Conservation (phyloP, 805 yeast species). For the Suhomyces faveliae region DNA sequence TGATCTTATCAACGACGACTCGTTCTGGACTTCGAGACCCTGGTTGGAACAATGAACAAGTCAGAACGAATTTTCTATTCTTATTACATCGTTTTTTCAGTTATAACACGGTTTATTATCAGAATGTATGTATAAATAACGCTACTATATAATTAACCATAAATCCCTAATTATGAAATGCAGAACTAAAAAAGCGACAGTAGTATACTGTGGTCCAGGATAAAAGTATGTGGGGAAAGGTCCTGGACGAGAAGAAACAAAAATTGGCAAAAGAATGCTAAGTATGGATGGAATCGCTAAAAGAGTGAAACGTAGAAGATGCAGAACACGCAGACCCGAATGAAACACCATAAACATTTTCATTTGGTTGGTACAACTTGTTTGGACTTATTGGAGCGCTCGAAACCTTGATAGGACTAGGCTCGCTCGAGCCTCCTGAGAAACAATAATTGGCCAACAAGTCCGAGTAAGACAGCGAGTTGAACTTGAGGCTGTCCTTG, state of each 20-base stretch:
- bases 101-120: too few species aligned
- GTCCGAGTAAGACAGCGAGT: conserved; percentile 30
- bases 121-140: neutral
- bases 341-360: conserved; percentile 9
- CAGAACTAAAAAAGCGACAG: conserved; percentile 1
- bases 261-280: neutral
- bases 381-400: conserved; percentile 5
- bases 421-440: conserved; percentile 22
- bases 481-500: conserved; percentile 16
- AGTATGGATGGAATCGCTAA: conserved; percentile 31
- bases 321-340: conserved; percentile 20
- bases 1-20: conserved; percentile 59
- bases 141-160: conserved; percentile 1
- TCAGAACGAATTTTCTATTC: neutral
- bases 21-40: conserved; percentile 57
- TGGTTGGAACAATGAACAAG: conserved; percentile 17
- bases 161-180: neutral
- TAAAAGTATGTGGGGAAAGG: neutral
- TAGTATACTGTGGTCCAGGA: neutral
- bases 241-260: neutral
- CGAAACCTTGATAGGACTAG: neutral
- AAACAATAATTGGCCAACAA: conserved; percentile 37
- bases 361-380: neutral
- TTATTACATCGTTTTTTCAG: too few species aligned
- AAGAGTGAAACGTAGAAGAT: conserved; percentile 34